Conservation (phyloP, 768 basidiomycete genomes). For the Hypsizygus marmoreus region DNA sequence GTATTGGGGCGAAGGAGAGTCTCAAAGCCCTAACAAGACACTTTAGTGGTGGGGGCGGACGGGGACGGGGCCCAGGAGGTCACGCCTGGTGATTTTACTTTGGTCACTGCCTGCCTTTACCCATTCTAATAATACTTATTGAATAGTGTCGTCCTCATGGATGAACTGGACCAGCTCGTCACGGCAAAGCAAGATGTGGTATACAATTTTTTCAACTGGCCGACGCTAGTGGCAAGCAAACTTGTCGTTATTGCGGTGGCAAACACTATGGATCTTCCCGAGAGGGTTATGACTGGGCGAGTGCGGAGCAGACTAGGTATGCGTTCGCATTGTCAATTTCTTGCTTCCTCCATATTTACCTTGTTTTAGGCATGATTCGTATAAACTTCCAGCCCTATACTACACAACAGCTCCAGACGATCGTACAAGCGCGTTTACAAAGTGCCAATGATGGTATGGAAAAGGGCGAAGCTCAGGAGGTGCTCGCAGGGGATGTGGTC, state of each 20-base stretch:
- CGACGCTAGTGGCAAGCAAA: conserved; percentile 83
- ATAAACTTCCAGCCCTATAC: conserved; percentile 93
- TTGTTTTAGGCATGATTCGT: conserved; percentile 79
- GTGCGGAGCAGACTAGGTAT: conserved; percentile 91
- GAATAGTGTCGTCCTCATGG: conserved; percentile 91
- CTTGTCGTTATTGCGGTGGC: conserved; percentile 96
- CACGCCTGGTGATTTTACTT: conserved; percentile 93
- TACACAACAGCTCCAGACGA: conserved; percentile 74
- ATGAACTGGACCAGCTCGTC: conserved; percentile 96
- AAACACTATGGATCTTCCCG: conserved; percentile 97
- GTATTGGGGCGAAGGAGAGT: conserved; percentile 78
- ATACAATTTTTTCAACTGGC: conserved; percentile 99
- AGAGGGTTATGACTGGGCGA: conserved; percentile 88
- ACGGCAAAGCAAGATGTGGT: conserved; percentile 97
- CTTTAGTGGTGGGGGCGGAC: conserved; percentile 63
- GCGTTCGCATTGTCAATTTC: conserved; percentile 5
- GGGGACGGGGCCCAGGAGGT: conserved; percentile 75
- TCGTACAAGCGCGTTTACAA: conserved; percentile 80
- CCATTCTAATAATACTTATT: conserved; percentile 2
- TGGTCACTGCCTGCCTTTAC: conserved; percentile 2
- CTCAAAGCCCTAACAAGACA: conserved; percentile 75
- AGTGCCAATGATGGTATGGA: conserved; percentile 55
- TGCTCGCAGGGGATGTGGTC: conserved; percentile 71
- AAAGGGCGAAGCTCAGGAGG: conserved; percentile 48
- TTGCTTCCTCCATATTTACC: background rate